Percentiles rank a stretch among this genome's conserved stretches.
These are phyloP conservation scores for Taiozyma onychis DNA, from an alignment of 1,139 yeast species.

Conservation along the genomic window DNA sequence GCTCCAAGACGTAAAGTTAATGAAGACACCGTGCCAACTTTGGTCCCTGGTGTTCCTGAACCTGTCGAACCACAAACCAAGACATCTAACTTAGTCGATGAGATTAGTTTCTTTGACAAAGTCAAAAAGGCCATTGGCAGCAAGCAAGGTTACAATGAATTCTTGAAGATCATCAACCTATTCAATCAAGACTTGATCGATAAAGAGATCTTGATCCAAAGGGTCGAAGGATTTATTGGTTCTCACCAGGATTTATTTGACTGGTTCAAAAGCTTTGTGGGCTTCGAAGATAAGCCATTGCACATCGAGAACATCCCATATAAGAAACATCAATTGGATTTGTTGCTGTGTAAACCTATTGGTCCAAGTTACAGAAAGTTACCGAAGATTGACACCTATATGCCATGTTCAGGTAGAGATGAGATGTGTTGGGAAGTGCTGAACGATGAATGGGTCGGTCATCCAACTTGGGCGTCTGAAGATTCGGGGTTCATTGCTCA, in stretches of 20 bases:
- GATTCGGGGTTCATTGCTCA: conserved; percentile 98
- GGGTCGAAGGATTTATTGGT: conserved; percentile 83
- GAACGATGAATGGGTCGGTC: conserved; percentile 99
- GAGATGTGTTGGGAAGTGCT: conserved; percentile 99
- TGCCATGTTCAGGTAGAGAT: conserved; percentile 98
- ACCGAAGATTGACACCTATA: conserved; percentile 90
- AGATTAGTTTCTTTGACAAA: conserved; percentile 83
- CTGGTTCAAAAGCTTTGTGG: conserved; percentile 92
- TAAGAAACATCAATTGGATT: conserved; percentile 85
- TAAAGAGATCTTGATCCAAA: conserved; percentile 71
- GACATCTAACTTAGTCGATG: conserved; percentile 67
- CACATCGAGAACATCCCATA: conserved; percentile 83
- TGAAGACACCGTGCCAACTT: conserved; percentile 52
- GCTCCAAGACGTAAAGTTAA: conserved; percentile 25
- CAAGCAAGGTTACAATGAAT: conserved; percentile 87
- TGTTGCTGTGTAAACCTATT: conserved; percentile 74
- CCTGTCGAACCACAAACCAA: conserved; percentile 69
- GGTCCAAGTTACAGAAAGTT: conserved; percentile 93
- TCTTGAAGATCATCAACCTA: conserved; percentile 77
- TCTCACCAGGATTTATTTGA: conserved; percentile 70
- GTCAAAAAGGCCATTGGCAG: conserved; percentile 87
- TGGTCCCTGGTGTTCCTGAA: conserved; percentile 83
- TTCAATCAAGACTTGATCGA: conserved; percentile 90
- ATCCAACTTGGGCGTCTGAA: conserved; percentile 99
- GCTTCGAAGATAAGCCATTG: conserved; percentile 70